Conservation (phyloP, 768 basidiomycete species). For the Tricholoma bakamatsutake region DNA sequence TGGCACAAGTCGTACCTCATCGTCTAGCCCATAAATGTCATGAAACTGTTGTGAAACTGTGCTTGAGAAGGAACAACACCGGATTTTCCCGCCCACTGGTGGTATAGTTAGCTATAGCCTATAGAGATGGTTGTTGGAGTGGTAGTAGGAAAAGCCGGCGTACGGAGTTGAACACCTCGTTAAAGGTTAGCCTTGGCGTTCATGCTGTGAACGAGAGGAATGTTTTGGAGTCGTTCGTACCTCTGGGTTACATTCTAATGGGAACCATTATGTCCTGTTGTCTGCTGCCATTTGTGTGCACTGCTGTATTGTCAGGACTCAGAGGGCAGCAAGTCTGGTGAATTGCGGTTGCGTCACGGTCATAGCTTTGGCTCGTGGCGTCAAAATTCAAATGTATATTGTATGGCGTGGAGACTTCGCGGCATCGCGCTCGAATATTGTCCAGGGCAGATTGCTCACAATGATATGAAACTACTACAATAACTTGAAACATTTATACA, state of each 20-base stretch:
- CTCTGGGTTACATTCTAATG: slow-evolving; percentile 3
- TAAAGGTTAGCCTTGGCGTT: neutral
- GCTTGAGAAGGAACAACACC: neutral
- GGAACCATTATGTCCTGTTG: neutral
- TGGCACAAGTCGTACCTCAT: slow-evolving; percentile 37
- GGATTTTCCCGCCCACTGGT: slow-evolving; percentile 1
- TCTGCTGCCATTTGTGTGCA: neutral
- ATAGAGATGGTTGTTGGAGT: neutral
- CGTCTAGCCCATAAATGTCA: slow-evolving; percentile 72
- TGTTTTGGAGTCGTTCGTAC: neutral
- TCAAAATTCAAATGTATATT: too few relatives aligned
- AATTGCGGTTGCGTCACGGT: too few relatives aligned
- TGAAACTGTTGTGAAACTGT: slow-evolving; percentile 65
- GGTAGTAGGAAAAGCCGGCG: neutral
- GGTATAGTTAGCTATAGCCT: neutral
- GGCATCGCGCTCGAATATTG: too few relatives aligned
- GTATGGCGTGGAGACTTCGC: too few relatives aligned
- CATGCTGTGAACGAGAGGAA: neutral
- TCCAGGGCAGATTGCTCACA: too few relatives aligned
- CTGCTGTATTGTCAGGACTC: too few relatives aligned
- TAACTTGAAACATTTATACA: too few relatives aligned
- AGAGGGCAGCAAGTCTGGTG: too few relatives aligned
- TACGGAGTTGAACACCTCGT: slow-evolving; percentile 3
- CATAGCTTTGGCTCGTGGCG: too few relatives aligned
- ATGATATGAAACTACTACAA: too few relatives aligned